Base-by-base conservation (phyloP, 305 asterid genomes). In the Fraxinus greggii region DNA sequence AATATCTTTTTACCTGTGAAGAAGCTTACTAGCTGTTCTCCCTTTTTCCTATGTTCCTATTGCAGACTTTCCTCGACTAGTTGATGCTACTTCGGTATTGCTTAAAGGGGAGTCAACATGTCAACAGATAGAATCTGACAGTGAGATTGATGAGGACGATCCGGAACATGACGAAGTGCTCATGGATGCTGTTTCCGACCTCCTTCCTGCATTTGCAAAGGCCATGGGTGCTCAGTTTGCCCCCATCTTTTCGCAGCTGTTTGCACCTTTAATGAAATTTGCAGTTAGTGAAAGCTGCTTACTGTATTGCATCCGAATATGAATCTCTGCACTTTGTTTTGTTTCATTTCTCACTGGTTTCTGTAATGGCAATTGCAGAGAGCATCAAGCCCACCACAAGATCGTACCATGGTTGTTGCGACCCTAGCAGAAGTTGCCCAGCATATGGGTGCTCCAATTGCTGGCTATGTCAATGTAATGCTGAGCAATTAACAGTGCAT, bases 371-470 rank as follows among this genome's bases (percentile, higher is more conserved):
- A 78, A 80, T 75, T 89, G 81, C 93, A 96, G 99, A 94, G 88
- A 91, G 94, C 92, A 79, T 91, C 97, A 78, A 96, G 97, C 81
- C 95, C 99, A 73, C 90, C 92, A 24, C 93, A 90, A 82, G 98
- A 94, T 85, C 92, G 98, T 89, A 96, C 99, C 70, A 96, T 96
- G 99, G 99, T 96, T 85, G 98, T 96, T 79, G 99, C 98, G 78
- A 91, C 97, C 86, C 94, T 97, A 85, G 99, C 99, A 80, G 98
- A 97, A 92, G 99, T 97, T 89, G 98, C 98, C 63, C 98, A 93
- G 88, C 92, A 94, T 88, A 94, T 97, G 98, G 99, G 98, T 82
- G 93, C 96, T 88, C 99, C 99, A 77, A 92, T 97, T 86, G 91
- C 97, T 78, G 92, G 89, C 84, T 97, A 93, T 86, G 86, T 91